Conservation (phyloP, 805 yeast genomes). For the Ogataea chonburiensis region DNA sequence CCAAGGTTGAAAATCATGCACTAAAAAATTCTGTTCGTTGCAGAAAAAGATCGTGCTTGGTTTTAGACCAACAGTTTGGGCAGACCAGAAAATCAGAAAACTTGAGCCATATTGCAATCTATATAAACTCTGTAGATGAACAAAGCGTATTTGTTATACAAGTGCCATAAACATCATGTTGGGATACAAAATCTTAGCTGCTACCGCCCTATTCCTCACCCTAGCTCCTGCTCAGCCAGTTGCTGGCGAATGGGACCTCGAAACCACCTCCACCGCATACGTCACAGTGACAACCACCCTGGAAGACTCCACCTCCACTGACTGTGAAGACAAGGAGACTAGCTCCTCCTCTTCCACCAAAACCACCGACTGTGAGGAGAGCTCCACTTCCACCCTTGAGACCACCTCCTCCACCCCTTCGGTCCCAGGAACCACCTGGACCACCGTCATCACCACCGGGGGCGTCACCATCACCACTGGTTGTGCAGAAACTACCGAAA, state of each 20-base stretch:
- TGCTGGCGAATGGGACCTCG: constrained; percentile 5
- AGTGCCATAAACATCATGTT: constrained; percentile 3
- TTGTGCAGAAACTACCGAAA: constrained; percentile 5
- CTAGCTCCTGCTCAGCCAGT: constrained; percentile 7
- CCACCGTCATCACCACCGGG: constrained; percentile 5
- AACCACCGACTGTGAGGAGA: neutral
- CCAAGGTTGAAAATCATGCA: constrained; percentile 1
- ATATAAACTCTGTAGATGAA: neutral
- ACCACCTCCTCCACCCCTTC: neutral
- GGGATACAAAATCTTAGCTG: constrained; percentile 10
- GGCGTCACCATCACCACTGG: constrained; percentile 12
- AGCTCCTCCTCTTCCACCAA: neutral
- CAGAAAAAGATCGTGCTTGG: constrained; percentile 1
- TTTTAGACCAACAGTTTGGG: constrained; percentile 1
- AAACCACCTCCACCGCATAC: constrained; percentile 6
- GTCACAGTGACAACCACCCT: constrained; percentile 8
- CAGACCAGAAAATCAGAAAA: constrained; percentile 9
- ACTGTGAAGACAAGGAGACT: constrained; percentile 6
- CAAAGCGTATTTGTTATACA: neutral
- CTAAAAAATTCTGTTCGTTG: constrained; percentile 4
- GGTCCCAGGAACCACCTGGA: constrained; percentile 8
- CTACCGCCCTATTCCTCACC: constrained; percentile 8
- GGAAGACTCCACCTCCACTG: constrained; percentile 3
- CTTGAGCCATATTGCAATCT: neutral
- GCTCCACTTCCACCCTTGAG: constrained; percentile 1